These are phyloP conservation scores for Exserohilum rostratum DNA, from an alignment of 2,329 filamentous ascomycete species.

Conservation along the genomic window DNA sequence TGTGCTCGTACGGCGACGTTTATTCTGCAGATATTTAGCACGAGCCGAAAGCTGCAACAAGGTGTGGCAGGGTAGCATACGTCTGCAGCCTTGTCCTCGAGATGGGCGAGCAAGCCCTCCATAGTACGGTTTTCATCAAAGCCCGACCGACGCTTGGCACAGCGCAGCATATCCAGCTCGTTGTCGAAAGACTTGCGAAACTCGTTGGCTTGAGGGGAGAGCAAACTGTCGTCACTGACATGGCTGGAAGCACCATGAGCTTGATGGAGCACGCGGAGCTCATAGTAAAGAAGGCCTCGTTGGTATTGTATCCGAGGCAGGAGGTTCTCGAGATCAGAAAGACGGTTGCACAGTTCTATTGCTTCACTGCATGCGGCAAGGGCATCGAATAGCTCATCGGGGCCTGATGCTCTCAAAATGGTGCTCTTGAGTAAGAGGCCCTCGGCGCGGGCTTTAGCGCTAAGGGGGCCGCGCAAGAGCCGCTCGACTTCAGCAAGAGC, in stretches of 20 bases:
- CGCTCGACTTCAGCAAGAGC: slow-evolving; percentile 33
- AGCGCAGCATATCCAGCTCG: slow-evolving; percentile 20
- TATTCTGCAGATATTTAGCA: slow-evolving; percentile 20
- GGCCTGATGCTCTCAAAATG: slow-evolving; percentile 28
- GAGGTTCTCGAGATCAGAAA: slow-evolving; percentile 26
- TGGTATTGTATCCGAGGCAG: slow-evolving; percentile 37
- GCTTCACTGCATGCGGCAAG: slow-evolving; percentile 43
- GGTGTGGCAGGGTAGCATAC: slow-evolving; percentile 1
- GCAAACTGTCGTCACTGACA: slow-evolving; percentile 5
- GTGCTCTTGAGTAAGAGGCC: slow-evolving; percentile 40
- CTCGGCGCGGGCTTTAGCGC: slow-evolving; percentile 32
- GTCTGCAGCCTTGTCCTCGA: slow-evolving; percentile 20
- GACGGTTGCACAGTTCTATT: slow-evolving; percentile 33
- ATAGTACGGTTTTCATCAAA: slow-evolving; percentile 38
- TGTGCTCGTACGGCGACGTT: slow-evolving; percentile 29
- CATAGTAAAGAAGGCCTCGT: slow-evolving; percentile 31
- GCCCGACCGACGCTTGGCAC: slow-evolving; percentile 28
- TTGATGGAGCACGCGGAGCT: slow-evolving; percentile 29
- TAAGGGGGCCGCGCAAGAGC: slow-evolving; percentile 34
- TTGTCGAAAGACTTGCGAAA: slow-evolving; percentile 28
- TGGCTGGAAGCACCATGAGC: slow-evolving; percentile 29
- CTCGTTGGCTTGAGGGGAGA: slow-evolving; percentile 15
- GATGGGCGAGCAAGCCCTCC: slow-evolving; percentile 24
- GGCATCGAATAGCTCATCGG: slow-evolving; percentile 35
- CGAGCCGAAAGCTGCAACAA: not conserved